Base-by-base conservation (phyloP, 2,329 filamentous ascomycete species). In the Chaetomiaceae sp. region DNA sequence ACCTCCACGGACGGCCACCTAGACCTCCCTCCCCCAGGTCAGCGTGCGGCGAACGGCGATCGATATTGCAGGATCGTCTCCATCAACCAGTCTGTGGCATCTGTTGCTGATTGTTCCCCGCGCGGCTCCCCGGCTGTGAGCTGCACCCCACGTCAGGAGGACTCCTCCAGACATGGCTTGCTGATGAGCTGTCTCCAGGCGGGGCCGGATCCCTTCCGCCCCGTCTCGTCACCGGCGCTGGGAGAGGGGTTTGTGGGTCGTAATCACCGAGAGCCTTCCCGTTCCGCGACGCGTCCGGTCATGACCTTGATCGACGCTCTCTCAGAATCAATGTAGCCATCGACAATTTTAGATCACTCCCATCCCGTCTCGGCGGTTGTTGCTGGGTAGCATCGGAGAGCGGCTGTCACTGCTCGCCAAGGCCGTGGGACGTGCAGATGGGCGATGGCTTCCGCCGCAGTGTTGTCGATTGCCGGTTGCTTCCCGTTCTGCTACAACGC, bases 391-490 rank as follows among this genome's bases (percentile, higher is more conserved):
- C 40, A 53, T 47, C 34, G 29, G 45, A 56, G 31, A 40, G 31
- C 29, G 49, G 44, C 25, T 48, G 31, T 38, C 34, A 25, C 23
- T 22, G 31, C 7, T 17, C 20, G 52, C 47, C 47, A 50, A 42
- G 51, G n/a, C 47, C 17, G 11, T 9, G 25, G 19, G 23, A 31
- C 27, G 27, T 31, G 27, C 27, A 31, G 12, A 38, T 27, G 40
- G 39, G 23, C 20, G 34, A 29, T 29, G 29, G n/a, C 34, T 23
- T 46, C 38, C 38, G 31, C 42, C 29, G 49, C 43, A 44, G 19
- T 20, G 22, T 38, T 43, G 37, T 31, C 38, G 43, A 51, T 38
- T 58, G 50, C 56, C 54, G 51, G 52, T n/a, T 51, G 4, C 27
- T 31, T 31, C 27, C 5, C 27, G 3, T n/a, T n/a, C n/a, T n/a